Evolutionary conservation across 169 alveolate species (phyloP).

Genomic region (Blepharisma undulans): DNA sequence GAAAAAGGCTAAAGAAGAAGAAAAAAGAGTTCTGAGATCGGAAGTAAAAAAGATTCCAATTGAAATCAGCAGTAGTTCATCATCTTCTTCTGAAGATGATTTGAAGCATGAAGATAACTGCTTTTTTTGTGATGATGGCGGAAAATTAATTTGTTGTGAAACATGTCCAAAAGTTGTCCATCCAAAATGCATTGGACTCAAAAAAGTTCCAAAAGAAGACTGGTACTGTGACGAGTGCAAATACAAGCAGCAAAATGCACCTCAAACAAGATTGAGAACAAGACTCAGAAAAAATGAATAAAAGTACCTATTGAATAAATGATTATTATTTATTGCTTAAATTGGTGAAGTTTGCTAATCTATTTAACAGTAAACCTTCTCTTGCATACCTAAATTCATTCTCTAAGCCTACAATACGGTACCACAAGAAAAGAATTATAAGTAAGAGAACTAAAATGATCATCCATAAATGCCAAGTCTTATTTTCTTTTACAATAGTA

Average conservation of each 20-base stretch:
- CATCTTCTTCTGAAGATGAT: neutral
- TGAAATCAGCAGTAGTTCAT: neutral
- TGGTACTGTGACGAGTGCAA: constrained; percentile 23
- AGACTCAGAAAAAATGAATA: neutral
- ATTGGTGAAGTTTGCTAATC: neutral
- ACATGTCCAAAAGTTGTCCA: constrained; percentile 8
- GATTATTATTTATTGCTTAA: neutral
- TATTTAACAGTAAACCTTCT: neutral
- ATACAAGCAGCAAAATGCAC: neutral
- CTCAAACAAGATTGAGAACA: neutral
- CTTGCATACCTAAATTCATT: neutral
- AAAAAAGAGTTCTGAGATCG: neutral
- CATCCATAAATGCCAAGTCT: neutral
- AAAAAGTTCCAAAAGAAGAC: constrained; percentile 9
- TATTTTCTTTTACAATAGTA: neutral
- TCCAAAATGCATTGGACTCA: constrained; percentile 13
- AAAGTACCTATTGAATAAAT: neutral
- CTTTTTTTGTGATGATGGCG: constrained; percentile 28
- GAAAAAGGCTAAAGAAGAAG: neutral
- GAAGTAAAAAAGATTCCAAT: neutral
- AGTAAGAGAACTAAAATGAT: neutral
- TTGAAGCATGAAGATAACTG: constrained; percentile 1
- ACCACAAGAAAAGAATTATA: neutral
- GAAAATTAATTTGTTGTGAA: constrained; percentile 21
- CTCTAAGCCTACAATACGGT: neutral